These are phyloP conservation scores for Rhizopus arrhizus DNA, from an alignment of 371 early-diverging fungal genomes.

Conservation along the genomic window DNA sequence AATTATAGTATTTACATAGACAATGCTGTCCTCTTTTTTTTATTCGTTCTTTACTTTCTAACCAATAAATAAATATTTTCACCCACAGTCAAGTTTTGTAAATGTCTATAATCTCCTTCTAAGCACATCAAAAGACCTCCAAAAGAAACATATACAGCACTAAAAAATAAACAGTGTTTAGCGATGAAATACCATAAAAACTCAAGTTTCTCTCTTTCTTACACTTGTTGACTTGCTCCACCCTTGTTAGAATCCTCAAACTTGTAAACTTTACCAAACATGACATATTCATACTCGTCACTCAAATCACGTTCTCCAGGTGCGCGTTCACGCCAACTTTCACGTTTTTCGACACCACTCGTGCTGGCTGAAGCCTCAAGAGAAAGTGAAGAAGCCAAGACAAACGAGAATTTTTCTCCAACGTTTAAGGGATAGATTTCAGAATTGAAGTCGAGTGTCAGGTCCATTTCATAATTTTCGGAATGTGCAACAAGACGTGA, in stretches of 20 bases:
- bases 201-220: conserved; percentile 39
- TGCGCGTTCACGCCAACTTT: conserved; percentile 67
- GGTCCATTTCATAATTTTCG: conserved; percentile 87
- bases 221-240: conserved; percentile 69
- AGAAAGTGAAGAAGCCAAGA: conserved; percentile 77
- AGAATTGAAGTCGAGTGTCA: conserved; percentile 89
- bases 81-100: conserved; percentile 83
- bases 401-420: conserved; percentile 83
- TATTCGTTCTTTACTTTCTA: not conserved
- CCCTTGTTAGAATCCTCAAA: conserved; percentile 73
- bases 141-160: conserved; percentile 86
- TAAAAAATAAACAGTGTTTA: conserved; percentile 19
- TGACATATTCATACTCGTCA: conserved; percentile 96
- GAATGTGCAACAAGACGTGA: conserved; percentile 85
- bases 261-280: conserved; percentile 95
- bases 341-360: conserved; percentile 53
- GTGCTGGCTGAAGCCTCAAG: conserved; percentile 47
- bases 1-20: not conserved
- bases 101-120: conserved; percentile 83
- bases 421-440: conserved; percentile 90
- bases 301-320: conserved; percentile 76
- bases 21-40: not conserved
- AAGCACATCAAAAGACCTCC: conserved; percentile 93
- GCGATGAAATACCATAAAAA: too few species aligned
- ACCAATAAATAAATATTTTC: conserved; percentile 48